Evolutionary conservation across 2,329 filamentous ascomycete species (phyloP).

Genomic region (Diplodia scrobiculata): DNA sequence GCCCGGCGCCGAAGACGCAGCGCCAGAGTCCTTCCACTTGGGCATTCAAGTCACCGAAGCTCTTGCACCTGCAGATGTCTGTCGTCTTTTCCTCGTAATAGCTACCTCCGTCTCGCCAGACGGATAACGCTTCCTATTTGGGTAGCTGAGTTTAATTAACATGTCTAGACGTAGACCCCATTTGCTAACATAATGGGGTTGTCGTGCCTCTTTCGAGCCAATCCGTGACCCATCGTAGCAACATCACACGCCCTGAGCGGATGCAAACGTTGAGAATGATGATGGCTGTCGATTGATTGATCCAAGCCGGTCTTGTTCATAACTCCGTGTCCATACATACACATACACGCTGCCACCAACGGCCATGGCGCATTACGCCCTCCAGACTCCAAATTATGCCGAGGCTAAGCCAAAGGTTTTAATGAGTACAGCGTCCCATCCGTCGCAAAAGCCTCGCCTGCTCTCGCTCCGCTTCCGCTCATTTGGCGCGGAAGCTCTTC

Average conservation of each 20-base stretch:
- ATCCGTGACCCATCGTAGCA: too few species aligned
- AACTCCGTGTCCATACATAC: conserved; percentile 20
- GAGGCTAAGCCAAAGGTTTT: conserved; percentile 19
- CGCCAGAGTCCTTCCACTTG: not conserved
- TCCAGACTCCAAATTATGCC: conserved; percentile 23
- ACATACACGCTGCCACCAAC: not conserved
- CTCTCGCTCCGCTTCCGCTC: not conserved
- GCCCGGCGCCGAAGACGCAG: not conserved
- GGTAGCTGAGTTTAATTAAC: too few species aligned
- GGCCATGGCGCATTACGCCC: conserved; percentile 11
- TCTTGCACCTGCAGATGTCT: not conserved
- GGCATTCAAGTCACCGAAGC: not conserved
- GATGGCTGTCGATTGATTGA: conserved; percentile 3
- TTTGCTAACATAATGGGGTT: too few species aligned
- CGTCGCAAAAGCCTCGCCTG: not conserved
- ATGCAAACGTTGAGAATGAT: not conserved
- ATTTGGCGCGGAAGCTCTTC: conserved; percentile 40
- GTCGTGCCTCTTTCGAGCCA: too few species aligned
- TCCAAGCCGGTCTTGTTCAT: conserved; percentile 18
- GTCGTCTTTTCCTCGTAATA: not conserved
- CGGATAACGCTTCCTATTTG: too few species aligned
- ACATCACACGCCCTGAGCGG: not conserved
- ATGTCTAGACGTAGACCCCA: too few species aligned
- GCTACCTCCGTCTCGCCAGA: too few species aligned
- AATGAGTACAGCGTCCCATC: not conserved